These are phyloP conservation scores for Medicago lupulina DNA, from an alignment of 306 rosid species.

Conservation along the genomic window DNA sequence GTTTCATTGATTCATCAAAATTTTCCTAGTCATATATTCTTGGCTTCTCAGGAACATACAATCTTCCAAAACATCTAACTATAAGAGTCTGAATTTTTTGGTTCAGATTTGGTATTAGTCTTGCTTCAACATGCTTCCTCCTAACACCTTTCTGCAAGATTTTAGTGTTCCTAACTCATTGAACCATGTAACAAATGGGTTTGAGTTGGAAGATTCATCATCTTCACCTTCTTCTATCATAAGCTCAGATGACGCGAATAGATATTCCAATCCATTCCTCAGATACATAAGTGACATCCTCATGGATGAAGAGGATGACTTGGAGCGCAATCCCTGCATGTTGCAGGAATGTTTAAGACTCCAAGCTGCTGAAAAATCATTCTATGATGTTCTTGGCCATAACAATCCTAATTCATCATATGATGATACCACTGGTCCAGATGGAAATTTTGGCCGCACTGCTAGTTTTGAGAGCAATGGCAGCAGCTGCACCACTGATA, in stretches of 20 bases:
- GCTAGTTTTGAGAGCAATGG: slow-evolving; percentile 42
- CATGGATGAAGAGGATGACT: slow-evolving; percentile 77
- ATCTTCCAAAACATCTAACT: slow-evolving; percentile 7
- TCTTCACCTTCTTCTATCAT: slow-evolving; percentile 39
- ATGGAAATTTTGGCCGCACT: slow-evolving; percentile 1
- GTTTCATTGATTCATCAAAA: background rate
- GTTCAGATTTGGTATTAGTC: background rate
- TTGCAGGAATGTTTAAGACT: slow-evolving; percentile 77
- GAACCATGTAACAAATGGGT: slow-evolving; percentile 34
- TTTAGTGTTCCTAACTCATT: slow-evolving; percentile 35
- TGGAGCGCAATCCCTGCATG: slow-evolving; percentile 76
- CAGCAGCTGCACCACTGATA: slow-evolving; percentile 43
- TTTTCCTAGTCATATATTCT: slow-evolving; percentile 1
- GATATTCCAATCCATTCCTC: slow-evolving; percentile 57
- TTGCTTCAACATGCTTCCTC: slow-evolving; percentile 39
- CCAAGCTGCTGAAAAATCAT: slow-evolving; percentile 84
- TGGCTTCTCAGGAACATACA: background rate
- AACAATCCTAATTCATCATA: slow-evolving; percentile 50
- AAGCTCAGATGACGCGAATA: slow-evolving; percentile 42
- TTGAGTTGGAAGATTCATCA: slow-evolving; percentile 41
- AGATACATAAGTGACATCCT: slow-evolving; percentile 76
- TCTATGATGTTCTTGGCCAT: slow-evolving; percentile 69
- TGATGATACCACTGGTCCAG: slow-evolving; percentile 27
- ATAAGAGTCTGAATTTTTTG: background rate
- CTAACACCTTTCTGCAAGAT: slow-evolving; percentile 52